phyloP scores from a whole-genome alignment of 805 yeast species.

The Cyberlindnera veronae region DNA sequence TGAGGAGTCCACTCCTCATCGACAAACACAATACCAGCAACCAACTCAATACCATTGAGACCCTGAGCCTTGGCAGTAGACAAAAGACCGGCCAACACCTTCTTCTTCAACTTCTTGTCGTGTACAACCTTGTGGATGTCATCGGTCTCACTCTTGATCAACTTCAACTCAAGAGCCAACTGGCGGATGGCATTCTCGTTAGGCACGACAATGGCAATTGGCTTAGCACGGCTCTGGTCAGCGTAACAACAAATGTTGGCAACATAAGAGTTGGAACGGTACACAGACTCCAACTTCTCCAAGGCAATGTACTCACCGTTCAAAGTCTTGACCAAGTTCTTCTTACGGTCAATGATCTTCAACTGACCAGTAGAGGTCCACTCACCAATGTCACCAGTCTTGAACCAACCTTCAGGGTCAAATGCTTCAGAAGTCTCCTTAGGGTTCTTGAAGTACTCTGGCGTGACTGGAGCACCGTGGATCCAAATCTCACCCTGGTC shows the following conservation, averaged over 20 bases:
- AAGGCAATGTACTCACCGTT: constrained; percentile 98
- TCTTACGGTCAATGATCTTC: constrained; percentile 86
- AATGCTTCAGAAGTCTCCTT: constrained; percentile 76
- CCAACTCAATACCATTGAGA: constrained; percentile 77
- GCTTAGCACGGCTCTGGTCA: constrained; percentile 82
- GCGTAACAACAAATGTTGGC: constrained; percentile 90
- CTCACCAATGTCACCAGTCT: constrained; percentile 95
- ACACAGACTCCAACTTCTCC: constrained; percentile 88
- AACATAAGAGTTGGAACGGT: constrained; percentile 78
- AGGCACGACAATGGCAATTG: constrained; percentile 87
- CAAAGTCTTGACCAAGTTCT: constrained; percentile 91
- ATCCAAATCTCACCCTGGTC: constrained; percentile 91
- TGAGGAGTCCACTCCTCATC: constrained; percentile 98
- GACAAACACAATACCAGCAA: constrained; percentile 71
- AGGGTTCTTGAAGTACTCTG: constrained; percentile 79
- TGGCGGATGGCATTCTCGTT: constrained; percentile 61
- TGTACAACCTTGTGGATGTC: constrained; percentile 48
- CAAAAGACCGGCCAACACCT: constrained; percentile 55
- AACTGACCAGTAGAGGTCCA: constrained; percentile 82
- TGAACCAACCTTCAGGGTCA: constrained; percentile 82
- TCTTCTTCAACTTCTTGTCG: constrained; percentile 52
- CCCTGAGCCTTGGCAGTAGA: constrained; percentile 81
- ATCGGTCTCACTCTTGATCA: constrained; percentile 41
- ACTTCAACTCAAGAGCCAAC: constrained; percentile 54
- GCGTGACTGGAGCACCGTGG: constrained; percentile 67